These are phyloP conservation scores for Lyophyllum decastes DNA, from an alignment of 768 basidiomycete species.

Conservation along the genomic window DNA sequence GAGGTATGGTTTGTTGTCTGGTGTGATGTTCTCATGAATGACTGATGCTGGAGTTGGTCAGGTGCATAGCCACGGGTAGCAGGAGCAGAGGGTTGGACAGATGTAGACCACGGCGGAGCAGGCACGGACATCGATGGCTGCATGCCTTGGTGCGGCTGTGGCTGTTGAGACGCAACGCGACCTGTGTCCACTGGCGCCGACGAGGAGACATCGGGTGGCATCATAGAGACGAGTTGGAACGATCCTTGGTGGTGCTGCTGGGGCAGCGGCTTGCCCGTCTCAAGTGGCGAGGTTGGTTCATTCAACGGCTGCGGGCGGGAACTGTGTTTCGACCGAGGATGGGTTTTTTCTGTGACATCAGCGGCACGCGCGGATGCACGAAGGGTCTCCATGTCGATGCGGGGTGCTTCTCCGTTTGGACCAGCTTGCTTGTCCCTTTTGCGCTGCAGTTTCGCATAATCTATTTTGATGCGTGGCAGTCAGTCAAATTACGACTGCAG, in stretches of 20 bases:
- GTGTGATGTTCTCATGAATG: slow-evolving; percentile 36
- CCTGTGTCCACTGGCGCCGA: slow-evolving; percentile 18
- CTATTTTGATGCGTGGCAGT: slow-evolving; percentile 33
- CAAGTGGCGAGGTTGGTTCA: slow-evolving; percentile 32
- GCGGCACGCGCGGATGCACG: slow-evolving; percentile 71
- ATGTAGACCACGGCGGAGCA: slow-evolving; percentile 29
- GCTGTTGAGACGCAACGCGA: slow-evolving; percentile 19
- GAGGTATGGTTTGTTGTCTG: slow-evolving; percentile 23
- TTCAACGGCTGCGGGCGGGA: slow-evolving; percentile 26
- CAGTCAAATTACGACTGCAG: neutral
- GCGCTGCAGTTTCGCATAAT: slow-evolving; percentile 83
- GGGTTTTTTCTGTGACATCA: slow-evolving; percentile 40
- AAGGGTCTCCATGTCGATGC: slow-evolving; percentile 75
- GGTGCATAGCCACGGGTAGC: slow-evolving; percentile 26
- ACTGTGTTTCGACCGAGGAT: slow-evolving; percentile 21
- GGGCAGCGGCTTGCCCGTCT: slow-evolving; percentile 27
- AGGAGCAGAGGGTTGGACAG: slow-evolving; percentile 16
- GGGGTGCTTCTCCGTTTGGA: slow-evolving; percentile 54
- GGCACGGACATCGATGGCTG: slow-evolving; percentile 19
- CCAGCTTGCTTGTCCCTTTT: slow-evolving; percentile 68
- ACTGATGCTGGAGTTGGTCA: slow-evolving; percentile 38
- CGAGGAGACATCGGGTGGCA: slow-evolving; percentile 25
- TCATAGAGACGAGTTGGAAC: slow-evolving; percentile 53
- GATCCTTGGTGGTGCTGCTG: slow-evolving; percentile 54
- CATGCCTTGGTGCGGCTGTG: slow-evolving; percentile 1